Evolutionary conservation across 768 basidiomycete genomes (phyloP).

Genomic region (Pulveroboletus sp.): DNA sequence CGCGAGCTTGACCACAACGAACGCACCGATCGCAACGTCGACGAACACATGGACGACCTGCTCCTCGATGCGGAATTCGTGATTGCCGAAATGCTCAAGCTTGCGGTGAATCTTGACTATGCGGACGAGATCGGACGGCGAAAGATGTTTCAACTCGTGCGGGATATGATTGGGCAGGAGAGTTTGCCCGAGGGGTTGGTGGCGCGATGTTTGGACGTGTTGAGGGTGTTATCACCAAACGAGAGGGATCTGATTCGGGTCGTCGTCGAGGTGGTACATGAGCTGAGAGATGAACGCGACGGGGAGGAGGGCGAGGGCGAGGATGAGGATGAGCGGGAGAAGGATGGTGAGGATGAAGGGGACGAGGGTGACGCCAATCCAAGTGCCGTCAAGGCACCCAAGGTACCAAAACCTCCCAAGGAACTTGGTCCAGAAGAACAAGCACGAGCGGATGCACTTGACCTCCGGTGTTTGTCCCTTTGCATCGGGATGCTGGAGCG

Average conservation of each 20-base stretch:
- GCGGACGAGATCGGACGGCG: constrained; percentile 87
- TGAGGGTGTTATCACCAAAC: constrained; percentile 62
- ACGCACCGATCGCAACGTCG: constrained; percentile 36
- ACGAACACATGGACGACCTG: constrained; percentile 40
- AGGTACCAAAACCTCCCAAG: constrained; percentile 27
- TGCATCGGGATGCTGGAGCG: constrained; percentile 84
- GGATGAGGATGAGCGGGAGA: constrained; percentile 25
- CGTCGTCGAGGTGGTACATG: constrained; percentile 83
- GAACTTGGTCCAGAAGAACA: constrained; percentile 56
- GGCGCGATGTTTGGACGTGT: constrained; percentile 74
- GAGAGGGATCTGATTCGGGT: constrained; percentile 86
- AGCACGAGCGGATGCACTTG: constrained; percentile 53
- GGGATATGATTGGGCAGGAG: constrained; percentile 77
- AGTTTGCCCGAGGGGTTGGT: constrained; percentile 65
- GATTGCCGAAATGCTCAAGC: constrained; percentile 73
- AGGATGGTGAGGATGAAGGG: constrained; percentile 28
- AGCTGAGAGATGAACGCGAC: constrained; percentile 51
- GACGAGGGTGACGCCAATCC: constrained; percentile 10
- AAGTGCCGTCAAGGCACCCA: constrained; percentile 11
- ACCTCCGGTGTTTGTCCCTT: constrained; percentile 69
- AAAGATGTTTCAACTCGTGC: constrained; percentile 82
- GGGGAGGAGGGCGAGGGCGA: constrained; percentile 41
- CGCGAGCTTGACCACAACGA: constrained; percentile 33
- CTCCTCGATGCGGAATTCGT: constrained; percentile 46
- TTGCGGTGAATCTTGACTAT: constrained; percentile 82